These are phyloP conservation scores for Annulohypoxylon stygium DNA, from an alignment of 495 filamentous ascomycete species.

Conservation along the genomic window DNA sequence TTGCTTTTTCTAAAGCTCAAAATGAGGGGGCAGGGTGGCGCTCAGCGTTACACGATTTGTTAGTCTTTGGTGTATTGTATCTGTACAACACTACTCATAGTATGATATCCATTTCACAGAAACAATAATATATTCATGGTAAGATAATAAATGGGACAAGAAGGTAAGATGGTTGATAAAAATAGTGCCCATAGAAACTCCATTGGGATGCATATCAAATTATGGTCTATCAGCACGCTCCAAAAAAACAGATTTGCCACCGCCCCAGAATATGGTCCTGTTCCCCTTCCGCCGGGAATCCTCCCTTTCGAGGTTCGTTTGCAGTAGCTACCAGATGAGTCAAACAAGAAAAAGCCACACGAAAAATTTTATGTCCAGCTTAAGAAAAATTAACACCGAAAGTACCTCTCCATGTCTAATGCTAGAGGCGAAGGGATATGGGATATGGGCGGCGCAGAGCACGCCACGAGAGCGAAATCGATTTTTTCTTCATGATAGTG, in stretches of 20 bases:
- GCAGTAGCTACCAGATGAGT: conserved; percentile 5
- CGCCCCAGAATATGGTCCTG: conserved; percentile 38
- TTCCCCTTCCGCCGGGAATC: conserved; percentile 26
- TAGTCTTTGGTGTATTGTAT: not conserved
- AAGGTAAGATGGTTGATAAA: conserved; percentile 22
- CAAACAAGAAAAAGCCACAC: conserved; percentile 5
- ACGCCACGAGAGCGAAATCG: conserved; percentile 4
- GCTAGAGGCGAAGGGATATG: not conserved
- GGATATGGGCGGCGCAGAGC: not conserved
- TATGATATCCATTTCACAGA: not conserved
- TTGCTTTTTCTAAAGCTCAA: not conserved
- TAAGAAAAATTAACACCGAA: conserved; percentile 3
- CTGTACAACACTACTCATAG: not conserved
- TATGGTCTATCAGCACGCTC: conserved; percentile 47
- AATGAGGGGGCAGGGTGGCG: not conserved
- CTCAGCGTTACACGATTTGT: not conserved
- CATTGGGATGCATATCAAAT: conserved; percentile 46
- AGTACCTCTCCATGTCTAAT: conserved; percentile 2
- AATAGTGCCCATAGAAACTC: conserved; percentile 40
- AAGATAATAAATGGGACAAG: not conserved
- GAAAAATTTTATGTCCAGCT: conserved; percentile 14
- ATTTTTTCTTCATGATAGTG: not conserved
- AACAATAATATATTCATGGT: not conserved
- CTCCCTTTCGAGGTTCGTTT: conserved; percentile 32
- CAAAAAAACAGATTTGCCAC: conserved; percentile 40